A percentile compares a stretch with the other conserved stretches of the same genome.
Evolutionary conservation across 2,329 filamentous ascomycete species (phyloP).

Genomic region (Botrytis medusae): DNA sequence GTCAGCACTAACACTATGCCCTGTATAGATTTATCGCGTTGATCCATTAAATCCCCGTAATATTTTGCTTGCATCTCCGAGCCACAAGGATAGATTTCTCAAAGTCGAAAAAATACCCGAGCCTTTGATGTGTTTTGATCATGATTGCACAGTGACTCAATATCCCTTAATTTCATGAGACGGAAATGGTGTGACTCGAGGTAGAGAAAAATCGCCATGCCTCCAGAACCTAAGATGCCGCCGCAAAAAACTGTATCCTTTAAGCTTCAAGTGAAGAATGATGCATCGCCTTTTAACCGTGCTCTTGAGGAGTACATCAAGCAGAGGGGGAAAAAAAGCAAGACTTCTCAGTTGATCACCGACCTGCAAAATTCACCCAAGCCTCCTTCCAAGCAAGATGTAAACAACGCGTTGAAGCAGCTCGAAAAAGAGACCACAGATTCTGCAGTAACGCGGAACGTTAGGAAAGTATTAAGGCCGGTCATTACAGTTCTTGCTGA

Average conservation of each 20-base stretch:
- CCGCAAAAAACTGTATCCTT: conserved; percentile 7
- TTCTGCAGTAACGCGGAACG: background rate
- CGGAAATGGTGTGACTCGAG: background rate
- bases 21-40: background rate
- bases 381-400: conserved; percentile 7
- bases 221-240: background rate
- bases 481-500: conserved; percentile 8
- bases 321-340: conserved; percentile 11
- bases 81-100: background rate
- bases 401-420: conserved; percentile 5
- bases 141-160: background rate
- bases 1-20: conserved; percentile 1
- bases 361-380: conserved; percentile 1
- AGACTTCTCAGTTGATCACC: conserved; percentile 11
- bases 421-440: conserved; percentile 15
- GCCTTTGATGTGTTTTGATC: background rate
- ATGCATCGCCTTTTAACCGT: background rate
- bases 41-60: background rate
- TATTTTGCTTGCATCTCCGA: background rate
- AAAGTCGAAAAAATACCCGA: background rate
- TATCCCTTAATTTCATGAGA: background rate
- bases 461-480: conserved; percentile 1
- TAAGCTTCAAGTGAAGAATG: background rate
- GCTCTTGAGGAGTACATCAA: conserved; percentile 13
- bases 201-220: background rate